Base-by-base conservation (phyloP, 768 basidiomycete species). In the Filobasidium floriforme region DNA sequence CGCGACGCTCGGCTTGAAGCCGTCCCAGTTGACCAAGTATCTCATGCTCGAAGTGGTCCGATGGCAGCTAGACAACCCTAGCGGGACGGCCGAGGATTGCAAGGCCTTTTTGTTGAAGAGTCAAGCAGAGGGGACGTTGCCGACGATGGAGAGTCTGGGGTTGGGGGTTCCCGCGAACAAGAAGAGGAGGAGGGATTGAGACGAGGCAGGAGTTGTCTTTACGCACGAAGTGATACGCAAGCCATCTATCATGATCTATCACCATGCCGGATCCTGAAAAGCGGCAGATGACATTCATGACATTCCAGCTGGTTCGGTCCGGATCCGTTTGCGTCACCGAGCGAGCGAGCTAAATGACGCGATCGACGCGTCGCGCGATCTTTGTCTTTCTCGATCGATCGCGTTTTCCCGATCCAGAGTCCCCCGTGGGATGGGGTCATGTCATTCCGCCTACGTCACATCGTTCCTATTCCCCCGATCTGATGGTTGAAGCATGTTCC, bases 31-130 rank as follows among this genome's bases (percentile, higher is more conserved):
- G 85, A 85, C 87, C 6, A 84, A 84, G 40, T 79, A 82, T 32
- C 82, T 87, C 7, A 80, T 90, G 22, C 80, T 82, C n/a, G 83
- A 82, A 57, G 82, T 97, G 28, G 73, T 90, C 22, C 84, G 87
- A 67, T 98, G 92, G 93, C 91, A 92, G 72, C 82, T 98, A 7
- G 86, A 85, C 41, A 80, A 92, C 75, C 90, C 92, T 0, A 72
- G 81, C 1, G 83, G 82, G 0, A 83, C 84, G 4, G 84, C 85
- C 72, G 87, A 85, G 6, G 84, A 86, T 4, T 92, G 91, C 73
- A 75, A 81, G 32, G 75, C 75, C 14, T 96, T 90, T 90, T 79
- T 97, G 51, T 26, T 68, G 29, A 32, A 61, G 28, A 40, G 54
- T 12, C 77, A 79, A 65, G 76, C 78, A n/a, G 84, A 87, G 72